These are phyloP conservation scores for Aegle marmelos DNA, from an alignment of 345 rosid species.

Conservation along the genomic window DNA sequence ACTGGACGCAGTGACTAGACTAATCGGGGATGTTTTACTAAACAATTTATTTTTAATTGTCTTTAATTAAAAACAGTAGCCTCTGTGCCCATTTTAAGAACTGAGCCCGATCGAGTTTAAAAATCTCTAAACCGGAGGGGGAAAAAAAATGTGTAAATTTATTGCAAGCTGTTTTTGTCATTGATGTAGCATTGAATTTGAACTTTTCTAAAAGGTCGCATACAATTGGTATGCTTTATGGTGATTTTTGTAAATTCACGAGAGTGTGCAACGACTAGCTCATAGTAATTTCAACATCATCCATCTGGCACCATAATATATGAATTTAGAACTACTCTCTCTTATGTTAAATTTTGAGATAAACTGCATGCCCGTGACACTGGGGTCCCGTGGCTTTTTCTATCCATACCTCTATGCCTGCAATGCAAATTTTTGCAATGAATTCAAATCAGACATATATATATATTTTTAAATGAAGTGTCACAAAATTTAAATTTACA, in stretches of 20 bases:
- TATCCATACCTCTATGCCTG: neutral
- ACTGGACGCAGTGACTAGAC: no score
- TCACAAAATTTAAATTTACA: no score
- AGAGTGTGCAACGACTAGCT: neutral
- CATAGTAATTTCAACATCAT: neutral
- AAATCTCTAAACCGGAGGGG: neutral
- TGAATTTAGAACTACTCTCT: no score
- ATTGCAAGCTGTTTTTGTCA: no score
- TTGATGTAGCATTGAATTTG: no score
- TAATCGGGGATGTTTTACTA: neutral
- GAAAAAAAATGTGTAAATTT: no score
- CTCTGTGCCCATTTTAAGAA: neutral
- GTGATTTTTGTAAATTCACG: neutral
- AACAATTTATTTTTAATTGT: no score
- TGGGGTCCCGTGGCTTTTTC: neutral
- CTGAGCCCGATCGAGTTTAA: neutral
- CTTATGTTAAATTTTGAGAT: no score
- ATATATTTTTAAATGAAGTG: no score
- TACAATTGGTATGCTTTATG: neutral
- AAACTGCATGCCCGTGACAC: neutral
- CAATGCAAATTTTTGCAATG: no score
- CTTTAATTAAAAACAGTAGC: no score
- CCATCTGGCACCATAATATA: neutral
- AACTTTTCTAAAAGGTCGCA: neutral
- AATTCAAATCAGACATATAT: neutral